Evolutionary conservation across 805 yeast genomes (phyloP).

Genomic region (Saccharomycopsis schoenii): DNA sequence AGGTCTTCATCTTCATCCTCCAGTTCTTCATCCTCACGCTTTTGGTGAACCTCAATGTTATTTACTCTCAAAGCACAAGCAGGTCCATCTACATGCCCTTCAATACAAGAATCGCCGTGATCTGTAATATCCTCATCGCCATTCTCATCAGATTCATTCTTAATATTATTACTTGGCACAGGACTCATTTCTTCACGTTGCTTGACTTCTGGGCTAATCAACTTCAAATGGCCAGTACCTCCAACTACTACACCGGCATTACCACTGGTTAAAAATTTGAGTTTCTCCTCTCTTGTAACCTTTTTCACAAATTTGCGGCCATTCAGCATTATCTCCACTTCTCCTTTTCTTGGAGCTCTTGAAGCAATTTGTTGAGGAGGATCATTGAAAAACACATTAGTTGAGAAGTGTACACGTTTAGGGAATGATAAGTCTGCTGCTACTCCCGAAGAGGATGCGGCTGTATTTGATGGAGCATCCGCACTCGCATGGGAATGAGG

Average conservation of each 20-base stretch:
- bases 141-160: neutral
- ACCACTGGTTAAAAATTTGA: conserved; percentile 31
- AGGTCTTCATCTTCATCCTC: conserved; percentile 3
- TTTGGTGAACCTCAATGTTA: neutral
- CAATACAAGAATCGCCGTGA: neutral
- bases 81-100: neutral
- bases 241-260: conserved; percentile 74
- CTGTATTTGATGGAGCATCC: conserved; percentile 9
- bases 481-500: neutral
- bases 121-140: neutral
- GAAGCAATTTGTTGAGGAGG: conserved; percentile 91
- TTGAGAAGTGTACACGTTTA: conserved; percentile 63
- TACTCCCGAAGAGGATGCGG: neutral
- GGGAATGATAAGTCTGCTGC: conserved; percentile 8
- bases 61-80: neutral
- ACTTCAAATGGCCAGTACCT: conserved; percentile 57
- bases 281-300: conserved; percentile 44
- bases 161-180: neutral
- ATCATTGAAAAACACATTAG: conserved; percentile 65
- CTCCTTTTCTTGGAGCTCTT: conserved; percentile 70
- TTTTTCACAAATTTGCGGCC: conserved; percentile 48
- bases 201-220: conserved; percentile 22
- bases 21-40: conserved; percentile 2
- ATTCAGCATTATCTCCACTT: conserved; percentile 52
- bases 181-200: conserved; percentile 3